These are phyloP conservation scores for Boletellus sp. DNA, from an alignment of 1,284 basidiomycete species.

Conservation along the genomic window DNA sequence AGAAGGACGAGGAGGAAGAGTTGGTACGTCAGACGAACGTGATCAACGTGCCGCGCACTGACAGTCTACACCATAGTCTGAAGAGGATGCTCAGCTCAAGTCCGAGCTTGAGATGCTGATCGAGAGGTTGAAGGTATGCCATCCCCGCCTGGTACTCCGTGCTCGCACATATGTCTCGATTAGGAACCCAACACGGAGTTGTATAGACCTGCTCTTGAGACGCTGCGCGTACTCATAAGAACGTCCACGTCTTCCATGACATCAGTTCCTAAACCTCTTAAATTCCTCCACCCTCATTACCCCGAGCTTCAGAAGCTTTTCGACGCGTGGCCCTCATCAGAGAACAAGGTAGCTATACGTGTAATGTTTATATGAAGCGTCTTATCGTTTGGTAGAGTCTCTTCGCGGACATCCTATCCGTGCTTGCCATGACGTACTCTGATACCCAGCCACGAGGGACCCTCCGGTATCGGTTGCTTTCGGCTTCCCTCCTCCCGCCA, in stretches of 20 bases:
- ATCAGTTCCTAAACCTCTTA: conserved; percentile 98
- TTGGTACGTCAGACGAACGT: conserved; percentile 53
- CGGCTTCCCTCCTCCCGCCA: conserved; percentile 65
- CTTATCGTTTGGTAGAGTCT: conserved; percentile 57
- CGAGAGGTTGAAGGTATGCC: conserved; percentile 81
- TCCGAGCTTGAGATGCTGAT: conserved; percentile 97
- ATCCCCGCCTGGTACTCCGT: not conserved
- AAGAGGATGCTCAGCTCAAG: conserved; percentile 94
- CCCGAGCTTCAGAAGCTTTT: conserved; percentile 82
- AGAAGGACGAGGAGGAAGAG: conserved; percentile 79
- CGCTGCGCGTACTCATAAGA: conserved; percentile 88
- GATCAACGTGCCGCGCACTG: conserved; percentile 13
- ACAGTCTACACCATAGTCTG: conserved; percentile 55
- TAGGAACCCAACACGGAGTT: conserved; percentile 87
- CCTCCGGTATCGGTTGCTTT: conserved; percentile 85
- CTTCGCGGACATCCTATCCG: conserved; percentile 97
- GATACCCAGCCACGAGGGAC: conserved; percentile 95
- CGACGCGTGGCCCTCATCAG: conserved; percentile 74
- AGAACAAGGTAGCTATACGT: conserved; percentile 64
- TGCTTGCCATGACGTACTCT: conserved; percentile 99
- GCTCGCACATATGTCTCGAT: conserved; percentile 14
- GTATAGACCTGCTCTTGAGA: conserved; percentile 91
- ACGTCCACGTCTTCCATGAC: conserved; percentile 99
- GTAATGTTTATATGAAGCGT: not conserved
- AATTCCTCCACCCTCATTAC: conserved; percentile 96